Percentiles rank a stretch among this genome's conserved stretches.
phyloP scores from a whole-genome alignment of 305 asterid species.

The Andrographis paniculata region DNA sequence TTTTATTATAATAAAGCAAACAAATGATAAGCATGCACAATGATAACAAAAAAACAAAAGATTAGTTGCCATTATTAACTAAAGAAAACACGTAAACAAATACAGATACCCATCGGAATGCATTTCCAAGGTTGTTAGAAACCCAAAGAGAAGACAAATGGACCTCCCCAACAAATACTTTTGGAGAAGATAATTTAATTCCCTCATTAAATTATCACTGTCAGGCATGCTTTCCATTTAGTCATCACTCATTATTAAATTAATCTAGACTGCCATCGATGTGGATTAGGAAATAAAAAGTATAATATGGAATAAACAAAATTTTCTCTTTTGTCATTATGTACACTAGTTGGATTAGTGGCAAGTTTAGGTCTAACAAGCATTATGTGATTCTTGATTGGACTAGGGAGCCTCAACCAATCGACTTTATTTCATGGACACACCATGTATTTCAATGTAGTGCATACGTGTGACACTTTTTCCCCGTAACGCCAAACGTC shows the following conservation, averaged over 20 bases:
- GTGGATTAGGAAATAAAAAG: slow-evolving; percentile 2
- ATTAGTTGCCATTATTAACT: slow-evolving; percentile 7
- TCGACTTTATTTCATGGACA: slow-evolving; percentile 17
- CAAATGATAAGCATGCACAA: background rate
- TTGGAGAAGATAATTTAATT: slow-evolving; percentile 15
- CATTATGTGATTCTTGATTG: background rate
- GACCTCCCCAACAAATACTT: slow-evolving; percentile 26
- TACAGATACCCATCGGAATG: slow-evolving; percentile 4
- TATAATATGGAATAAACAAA: slow-evolving; percentile 4
- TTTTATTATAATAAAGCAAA: background rate
- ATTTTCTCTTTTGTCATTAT: background rate
- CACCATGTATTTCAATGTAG: slow-evolving; percentile 16
- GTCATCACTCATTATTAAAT: slow-evolving; percentile 24
- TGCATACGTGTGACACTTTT: slow-evolving; percentile 29
- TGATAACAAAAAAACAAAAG: slow-evolving; percentile 11
- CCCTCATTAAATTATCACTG: slow-evolving; percentile 19
- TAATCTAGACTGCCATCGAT: background rate
- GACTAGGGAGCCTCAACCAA: slow-evolving; percentile 9
- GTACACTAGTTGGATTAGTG: slow-evolving; percentile 2
- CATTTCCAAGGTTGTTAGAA: slow-evolving; percentile 16
- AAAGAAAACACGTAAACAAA: slow-evolving; percentile 1
- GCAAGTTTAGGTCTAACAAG: slow-evolving; percentile 10
- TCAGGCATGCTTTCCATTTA: slow-evolving; percentile 26
- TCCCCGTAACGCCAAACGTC: slow-evolving; percentile 14
- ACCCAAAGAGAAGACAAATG: slow-evolving; percentile 35